Evolutionary conservation across 1,284 basidiomycete species (phyloP).

Genomic region (Phlebopus sp.): DNA sequence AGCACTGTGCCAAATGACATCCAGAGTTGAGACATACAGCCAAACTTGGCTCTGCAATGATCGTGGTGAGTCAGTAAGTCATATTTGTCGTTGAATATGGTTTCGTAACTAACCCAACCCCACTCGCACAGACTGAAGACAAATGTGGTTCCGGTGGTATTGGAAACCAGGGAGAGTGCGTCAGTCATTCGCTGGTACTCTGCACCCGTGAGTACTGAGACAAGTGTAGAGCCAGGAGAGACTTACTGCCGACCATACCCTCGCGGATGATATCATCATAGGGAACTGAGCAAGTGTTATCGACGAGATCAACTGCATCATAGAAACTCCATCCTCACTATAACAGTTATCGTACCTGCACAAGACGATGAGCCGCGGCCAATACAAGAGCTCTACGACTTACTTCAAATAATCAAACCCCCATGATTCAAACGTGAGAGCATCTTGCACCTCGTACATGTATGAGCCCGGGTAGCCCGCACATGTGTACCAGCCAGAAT

Average conservation of each 20-base stretch:
- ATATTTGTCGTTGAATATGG: neutral
- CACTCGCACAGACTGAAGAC: conserved; percentile 56
- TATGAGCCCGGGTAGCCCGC: conserved; percentile 28
- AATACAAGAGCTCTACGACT: conserved; percentile 17
- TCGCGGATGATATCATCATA: conserved; percentile 50
- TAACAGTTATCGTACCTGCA: conserved; percentile 57
- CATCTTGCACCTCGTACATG: conserved; percentile 28
- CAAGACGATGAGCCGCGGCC: conserved; percentile 1
- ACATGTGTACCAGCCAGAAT: conserved; percentile 34
- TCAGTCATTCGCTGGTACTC: conserved; percentile 53
- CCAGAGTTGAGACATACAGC: conserved; percentile 48
- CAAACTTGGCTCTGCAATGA: conserved; percentile 51
- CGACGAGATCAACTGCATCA: neutral
- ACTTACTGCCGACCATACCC: conserved; percentile 54
- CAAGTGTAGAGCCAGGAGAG: neutral
- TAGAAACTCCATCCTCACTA: conserved; percentile 14
- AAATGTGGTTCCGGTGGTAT: conserved; percentile 42
- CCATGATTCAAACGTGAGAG: conserved; percentile 42
- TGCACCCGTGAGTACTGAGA: conserved; percentile 17
- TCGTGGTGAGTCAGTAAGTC: conserved; percentile 1
- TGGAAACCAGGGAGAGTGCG: conserved; percentile 45
- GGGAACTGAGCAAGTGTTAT: conserved; percentile 36
- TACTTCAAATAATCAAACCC: conserved; percentile 60
- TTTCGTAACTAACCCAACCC: conserved; percentile 45
- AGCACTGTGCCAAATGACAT: neutral